phyloP scores from a whole-genome alignment of 768 basidiomycete genomes.

The Sporobolomyces phaffii region DNA sequence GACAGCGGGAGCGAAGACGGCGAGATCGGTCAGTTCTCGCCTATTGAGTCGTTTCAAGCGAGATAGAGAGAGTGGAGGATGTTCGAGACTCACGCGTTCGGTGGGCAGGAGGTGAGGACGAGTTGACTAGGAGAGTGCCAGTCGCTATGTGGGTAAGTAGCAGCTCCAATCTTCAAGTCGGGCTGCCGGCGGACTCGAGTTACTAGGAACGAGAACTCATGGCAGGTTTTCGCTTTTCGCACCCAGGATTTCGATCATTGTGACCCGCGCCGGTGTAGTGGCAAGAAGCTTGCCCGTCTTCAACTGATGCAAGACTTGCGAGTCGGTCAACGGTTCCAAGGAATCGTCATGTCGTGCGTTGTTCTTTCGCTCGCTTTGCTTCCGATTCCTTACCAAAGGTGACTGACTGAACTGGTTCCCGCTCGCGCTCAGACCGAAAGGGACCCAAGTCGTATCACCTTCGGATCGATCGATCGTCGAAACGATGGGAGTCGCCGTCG shows the following conservation, averaged over 20 bases:
- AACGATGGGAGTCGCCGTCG: conserved; percentile 78
- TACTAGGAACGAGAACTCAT: not conserved
- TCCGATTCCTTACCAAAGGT: too few relatives aligned
- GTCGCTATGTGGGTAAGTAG: conserved; percentile 36
- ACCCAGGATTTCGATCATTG: conserved; percentile 92
- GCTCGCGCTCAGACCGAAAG: conserved; percentile 68
- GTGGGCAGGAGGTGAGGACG: not conserved
- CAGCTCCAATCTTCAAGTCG: too few relatives aligned
- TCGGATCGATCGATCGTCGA: conserved; percentile 74
- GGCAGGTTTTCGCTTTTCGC: too few relatives aligned
- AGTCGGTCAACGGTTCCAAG: conserved; percentile 79
- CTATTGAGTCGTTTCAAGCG: not conserved
- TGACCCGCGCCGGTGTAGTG: conserved; percentile 77
- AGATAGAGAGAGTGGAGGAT: not conserved
- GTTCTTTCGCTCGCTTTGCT: not conserved
- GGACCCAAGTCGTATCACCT: conserved; percentile 67
- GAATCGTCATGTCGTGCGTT: conserved; percentile 86
- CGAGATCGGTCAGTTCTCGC: not conserved
- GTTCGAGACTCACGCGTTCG: not conserved
- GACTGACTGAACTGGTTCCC: not conserved
- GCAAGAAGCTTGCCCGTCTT: conserved; percentile 81
- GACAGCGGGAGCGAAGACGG: not conserved
- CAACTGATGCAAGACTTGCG: conserved; percentile 76
- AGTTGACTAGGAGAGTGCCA: conserved; percentile 13
- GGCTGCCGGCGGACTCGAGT: too few relatives aligned